Conservation (phyloP, 2,329 filamentous ascomycete genomes). For the Alternaria tenuissima region DNA sequence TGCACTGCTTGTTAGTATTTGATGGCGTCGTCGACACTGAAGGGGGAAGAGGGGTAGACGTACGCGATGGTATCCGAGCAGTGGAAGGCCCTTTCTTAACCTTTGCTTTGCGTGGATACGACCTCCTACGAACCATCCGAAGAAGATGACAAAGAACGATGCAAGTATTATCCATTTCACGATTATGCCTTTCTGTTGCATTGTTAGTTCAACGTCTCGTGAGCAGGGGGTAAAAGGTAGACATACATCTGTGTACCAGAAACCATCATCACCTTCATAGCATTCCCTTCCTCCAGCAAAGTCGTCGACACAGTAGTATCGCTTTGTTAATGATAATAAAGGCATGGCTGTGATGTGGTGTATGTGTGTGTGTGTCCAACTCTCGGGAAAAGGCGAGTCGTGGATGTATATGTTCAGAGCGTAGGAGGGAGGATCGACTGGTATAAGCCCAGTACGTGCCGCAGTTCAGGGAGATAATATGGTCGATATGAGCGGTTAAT, state of each 20-base stretch:
- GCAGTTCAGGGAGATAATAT: conserved; percentile 3
- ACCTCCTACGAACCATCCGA: conserved; percentile 71
- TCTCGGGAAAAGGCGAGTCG: background rate
- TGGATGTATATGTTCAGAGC: background rate
- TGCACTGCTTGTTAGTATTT: background rate
- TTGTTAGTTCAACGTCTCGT: conserved; percentile 12
- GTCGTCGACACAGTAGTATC: conserved; percentile 41
- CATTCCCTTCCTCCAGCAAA: conserved; percentile 38
- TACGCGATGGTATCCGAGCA: conserved; percentile 73
- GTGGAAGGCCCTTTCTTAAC: conserved; percentile 69
- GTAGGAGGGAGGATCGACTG: background rate
- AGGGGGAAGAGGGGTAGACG: conserved; percentile 9
- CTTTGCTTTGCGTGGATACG: conserved; percentile 74
- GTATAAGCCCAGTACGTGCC: conserved; percentile 15
- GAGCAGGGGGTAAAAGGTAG: background rate
- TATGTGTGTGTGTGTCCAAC: conserved; percentile 1
- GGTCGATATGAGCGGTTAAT: conserved; percentile 8
- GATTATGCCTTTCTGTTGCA: conserved; percentile 65
- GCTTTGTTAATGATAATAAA: conserved; percentile 33
- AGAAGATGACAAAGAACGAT: conserved; percentile 65
- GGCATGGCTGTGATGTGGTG: conserved; percentile 30
- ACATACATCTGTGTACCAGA: conserved; percentile 46
- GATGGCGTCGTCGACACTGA: background rate
- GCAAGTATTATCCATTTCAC: conserved; percentile 77
- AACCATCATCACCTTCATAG: conserved; percentile 41